Evolutionary conservation across 139 green algal genomes (phyloP), one percentile per base, ranked within the genome.

Genomic region (Zygnema circumcarinatum): DNA sequence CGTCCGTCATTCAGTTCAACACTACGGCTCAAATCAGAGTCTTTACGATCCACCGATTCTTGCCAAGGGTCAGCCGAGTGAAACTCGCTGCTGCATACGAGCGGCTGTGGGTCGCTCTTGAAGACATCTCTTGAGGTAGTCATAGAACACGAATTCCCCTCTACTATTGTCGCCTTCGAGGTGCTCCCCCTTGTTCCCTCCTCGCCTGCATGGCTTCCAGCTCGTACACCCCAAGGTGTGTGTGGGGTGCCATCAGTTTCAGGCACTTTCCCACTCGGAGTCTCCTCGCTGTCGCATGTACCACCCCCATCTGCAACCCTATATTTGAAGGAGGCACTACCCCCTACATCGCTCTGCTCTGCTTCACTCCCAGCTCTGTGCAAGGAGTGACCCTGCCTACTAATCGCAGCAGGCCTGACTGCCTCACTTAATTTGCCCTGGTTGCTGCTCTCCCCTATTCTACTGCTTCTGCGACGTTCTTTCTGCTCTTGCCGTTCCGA

Each of bases 101-200:
- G 29, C 39, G 31, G 74, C 25, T 3, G 74, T 29, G 47, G 33
- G 7, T 53, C 32, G 0, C n/a, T 69, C n/a, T 81, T 29, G 74
- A 81, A 62, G 47, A 62, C 47, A 62, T 62, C 74, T 67, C 74
- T 81, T 47, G 33, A 81, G 33, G 74, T 73, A 29, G 33, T 53
- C 39, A n/a, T 81, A 31, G 47, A 53, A n/a, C 33, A 69, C 39
- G 33, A 53, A 53, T 69, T 32, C 74, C 74, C 33, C 33, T 69
- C 33, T 69, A 68, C 74, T 32, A 53, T 69, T 21, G 31, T 29
- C 33, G 31, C 29, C 32, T 47, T 69, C 39, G 31, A 69, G 74
- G 74, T 67, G 1, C 42, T 7, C 74, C 29, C 38, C 74, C 32
- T 81, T 81, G 31, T 52, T 38, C 16, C 32, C 2, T 69, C 29